phyloP scores from a whole-genome alignment of 768 basidiomycete species.

The Tulasnella sp. region DNA sequence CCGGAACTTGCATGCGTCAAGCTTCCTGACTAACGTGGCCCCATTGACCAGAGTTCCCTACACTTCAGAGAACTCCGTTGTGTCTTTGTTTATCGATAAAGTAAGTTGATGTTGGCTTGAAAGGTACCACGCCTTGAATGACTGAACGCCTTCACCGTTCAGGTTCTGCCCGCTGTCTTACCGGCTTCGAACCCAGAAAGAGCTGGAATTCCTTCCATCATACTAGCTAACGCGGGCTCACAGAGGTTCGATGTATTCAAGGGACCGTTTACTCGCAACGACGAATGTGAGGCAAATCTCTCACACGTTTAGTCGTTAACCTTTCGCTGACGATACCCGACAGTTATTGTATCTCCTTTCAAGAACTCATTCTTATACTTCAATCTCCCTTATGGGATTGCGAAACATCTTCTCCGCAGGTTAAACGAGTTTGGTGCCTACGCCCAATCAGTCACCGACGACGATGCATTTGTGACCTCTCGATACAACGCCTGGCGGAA shows the following conservation, averaged over 20 bases:
- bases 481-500: conserved; percentile 31
- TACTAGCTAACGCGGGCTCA: conserved; percentile 66
- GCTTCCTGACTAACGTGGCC: conserved; percentile 41
- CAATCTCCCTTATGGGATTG: conserved; percentile 56
- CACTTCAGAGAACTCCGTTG: conserved; percentile 61
- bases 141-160: not conserved
- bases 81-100: conserved; percentile 61
- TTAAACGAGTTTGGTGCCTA: conserved; percentile 37
- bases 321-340: not conserved
- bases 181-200: conserved; percentile 63
- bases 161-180: conserved; percentile 62
- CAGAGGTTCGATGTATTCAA: conserved; percentile 67
- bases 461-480: conserved; percentile 27
- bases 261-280: conserved; percentile 78
- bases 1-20: conserved; percentile 35
- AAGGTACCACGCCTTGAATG: not conserved
- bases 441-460: conserved; percentile 21
- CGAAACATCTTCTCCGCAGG: conserved; percentile 53
- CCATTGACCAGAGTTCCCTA: conserved; percentile 57
- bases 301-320: not conserved
- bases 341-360: conserved; percentile 70
- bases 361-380: conserved; percentile 66
- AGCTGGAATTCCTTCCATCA: conserved; percentile 60
- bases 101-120: conserved; percentile 40
- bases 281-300: conserved; percentile 50